Percentiles rank a stretch among this genome's conserved stretches.
phyloP scores from a whole-genome alignment of 2,329 filamentous ascomycete genomes.

The Xylariaceae sp. region DNA sequence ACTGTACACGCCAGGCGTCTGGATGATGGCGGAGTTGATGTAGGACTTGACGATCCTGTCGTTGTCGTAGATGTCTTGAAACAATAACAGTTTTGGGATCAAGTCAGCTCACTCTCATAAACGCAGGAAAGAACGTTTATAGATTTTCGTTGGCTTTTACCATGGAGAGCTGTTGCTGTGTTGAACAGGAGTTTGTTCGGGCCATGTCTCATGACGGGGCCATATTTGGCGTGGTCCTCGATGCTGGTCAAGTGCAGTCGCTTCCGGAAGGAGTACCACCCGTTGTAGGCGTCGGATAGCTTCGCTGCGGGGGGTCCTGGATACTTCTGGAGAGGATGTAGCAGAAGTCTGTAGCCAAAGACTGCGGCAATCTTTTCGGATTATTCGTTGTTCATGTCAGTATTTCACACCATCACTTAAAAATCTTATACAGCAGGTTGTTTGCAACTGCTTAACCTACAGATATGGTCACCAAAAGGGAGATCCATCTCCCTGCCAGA shows the following conservation, averaged over 20 bases:
- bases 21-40: constrained; percentile 15
- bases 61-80: constrained; percentile 20
- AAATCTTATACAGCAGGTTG: too few relatives aligned
- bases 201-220: constrained; percentile 11
- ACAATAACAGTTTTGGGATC: neutral
- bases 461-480: too few relatives aligned
- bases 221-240: constrained; percentile 14
- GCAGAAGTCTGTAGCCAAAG: constrained; percentile 12
- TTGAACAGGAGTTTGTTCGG: constrained; percentile 19
- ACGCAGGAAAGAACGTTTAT: too few relatives aligned
- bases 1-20: constrained; percentile 11
- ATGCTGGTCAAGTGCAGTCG: constrained; percentile 13
- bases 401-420: too few relatives aligned
- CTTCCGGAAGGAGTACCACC: constrained; percentile 9
- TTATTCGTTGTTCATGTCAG: too few relatives aligned
- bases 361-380: constrained; percentile 7
- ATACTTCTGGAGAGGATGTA: constrained; percentile 15
- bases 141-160: too few relatives aligned
- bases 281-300: constrained; percentile 13
- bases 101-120: too few relatives aligned
- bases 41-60: constrained; percentile 16
- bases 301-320: constrained; percentile 16
- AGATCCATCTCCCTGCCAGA: too few relatives aligned
- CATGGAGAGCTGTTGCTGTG: constrained; percentile 12
- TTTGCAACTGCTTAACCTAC: too few relatives aligned